Conservation (phyloP, 2,329 filamentous ascomycete species). For the Hymenoscyphus linearis region DNA sequence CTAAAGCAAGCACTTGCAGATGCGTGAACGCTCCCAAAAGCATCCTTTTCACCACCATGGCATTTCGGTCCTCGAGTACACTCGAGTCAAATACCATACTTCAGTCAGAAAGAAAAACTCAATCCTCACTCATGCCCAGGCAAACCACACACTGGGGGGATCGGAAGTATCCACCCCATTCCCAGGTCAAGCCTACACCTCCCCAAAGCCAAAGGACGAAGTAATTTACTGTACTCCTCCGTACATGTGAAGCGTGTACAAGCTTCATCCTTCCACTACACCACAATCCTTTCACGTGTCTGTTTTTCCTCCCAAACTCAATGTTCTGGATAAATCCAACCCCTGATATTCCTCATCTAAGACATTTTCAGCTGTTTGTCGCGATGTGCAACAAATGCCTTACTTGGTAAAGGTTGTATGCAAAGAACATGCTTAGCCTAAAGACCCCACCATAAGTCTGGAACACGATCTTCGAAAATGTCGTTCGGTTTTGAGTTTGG, state of each 20-base stretch:
- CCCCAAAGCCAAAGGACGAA: too few relatives aligned
- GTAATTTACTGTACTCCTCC: too few relatives aligned
- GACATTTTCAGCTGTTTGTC: constrained; percentile 4
- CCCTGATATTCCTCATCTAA: neutral
- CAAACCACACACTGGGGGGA: neutral
- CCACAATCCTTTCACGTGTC: neutral
- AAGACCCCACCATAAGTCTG: neutral
- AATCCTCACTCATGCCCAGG: neutral
- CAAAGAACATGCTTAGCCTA: neutral
- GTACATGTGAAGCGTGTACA: too few relatives aligned
- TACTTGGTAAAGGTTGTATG: neutral
- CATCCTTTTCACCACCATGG: neutral
- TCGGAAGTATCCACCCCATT: neutral
- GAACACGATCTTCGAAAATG: neutral
- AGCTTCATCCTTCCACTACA: neutral
- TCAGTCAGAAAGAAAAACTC: neutral
- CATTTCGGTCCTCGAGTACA: neutral
- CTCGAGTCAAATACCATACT: neutral
- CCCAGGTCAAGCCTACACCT: neutral
- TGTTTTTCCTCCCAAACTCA: neutral
- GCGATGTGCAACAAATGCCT: constrained; percentile 5
- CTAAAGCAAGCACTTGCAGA: neutral
- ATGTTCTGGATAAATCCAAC: neutral
- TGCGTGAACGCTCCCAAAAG: neutral
- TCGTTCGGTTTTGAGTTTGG: neutral